These are phyloP conservation scores for Shiraia bambusicola DNA, from an alignment of 2,329 filamentous ascomycete genomes.

Conservation along the genomic window DNA sequence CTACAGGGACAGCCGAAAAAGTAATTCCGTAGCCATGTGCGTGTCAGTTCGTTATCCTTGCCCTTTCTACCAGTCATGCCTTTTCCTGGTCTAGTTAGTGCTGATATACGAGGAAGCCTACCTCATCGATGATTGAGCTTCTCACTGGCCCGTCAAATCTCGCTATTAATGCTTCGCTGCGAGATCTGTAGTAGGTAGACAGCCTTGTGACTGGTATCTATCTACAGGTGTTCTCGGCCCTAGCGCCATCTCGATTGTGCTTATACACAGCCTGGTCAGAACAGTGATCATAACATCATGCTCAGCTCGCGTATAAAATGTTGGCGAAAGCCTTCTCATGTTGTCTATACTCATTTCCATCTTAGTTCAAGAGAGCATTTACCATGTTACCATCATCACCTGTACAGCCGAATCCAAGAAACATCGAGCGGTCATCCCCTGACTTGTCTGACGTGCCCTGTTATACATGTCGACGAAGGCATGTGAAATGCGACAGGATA, in stretches of 20 bases:
- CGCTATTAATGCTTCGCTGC: background rate
- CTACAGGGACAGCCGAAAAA: no score
- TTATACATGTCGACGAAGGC: conserved; percentile 39
- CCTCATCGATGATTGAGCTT: no score
- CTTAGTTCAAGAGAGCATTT: conserved; percentile 10
- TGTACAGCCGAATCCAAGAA: conserved; percentile 5
- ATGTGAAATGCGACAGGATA: conserved; percentile 42
- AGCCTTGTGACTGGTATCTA: conserved; percentile 1
- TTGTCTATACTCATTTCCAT: conserved; percentile 6
- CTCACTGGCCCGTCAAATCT: no score
- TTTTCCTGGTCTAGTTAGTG: no score
- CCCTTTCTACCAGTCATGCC: no score
- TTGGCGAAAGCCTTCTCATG: conserved; percentile 6
- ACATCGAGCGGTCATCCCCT: conserved; percentile 5
- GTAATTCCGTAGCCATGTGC: no score
- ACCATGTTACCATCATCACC: conserved; percentile 16
- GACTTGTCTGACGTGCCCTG: conserved; percentile 30
- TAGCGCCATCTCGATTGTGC: conserved; percentile 4
- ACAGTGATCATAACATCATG: conserved; percentile 2
- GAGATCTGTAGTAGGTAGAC: background rate
- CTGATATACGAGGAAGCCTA: no score
- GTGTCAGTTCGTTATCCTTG: no score
- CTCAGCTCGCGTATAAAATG: conserved; percentile 18
- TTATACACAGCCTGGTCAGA: conserved; percentile 7
- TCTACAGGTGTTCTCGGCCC: conserved; percentile 4